Conservation (phyloP, 2,329 filamentous ascomycete species). For the Alternaria dauci region DNA sequence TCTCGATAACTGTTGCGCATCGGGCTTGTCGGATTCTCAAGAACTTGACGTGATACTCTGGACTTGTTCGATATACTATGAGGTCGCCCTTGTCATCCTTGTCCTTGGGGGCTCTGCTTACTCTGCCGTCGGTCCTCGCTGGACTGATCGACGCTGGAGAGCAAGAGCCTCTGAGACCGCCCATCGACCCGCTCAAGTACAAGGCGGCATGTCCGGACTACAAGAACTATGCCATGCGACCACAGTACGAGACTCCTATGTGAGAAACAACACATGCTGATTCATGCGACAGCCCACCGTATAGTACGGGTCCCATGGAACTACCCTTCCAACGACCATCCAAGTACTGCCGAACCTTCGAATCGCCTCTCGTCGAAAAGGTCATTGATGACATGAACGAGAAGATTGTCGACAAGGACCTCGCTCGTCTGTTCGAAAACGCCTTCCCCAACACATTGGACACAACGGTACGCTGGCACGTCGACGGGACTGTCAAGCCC, state of each 20-base stretch:
- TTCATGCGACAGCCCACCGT: slow-evolving; percentile 67
- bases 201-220: slow-evolving; percentile 71
- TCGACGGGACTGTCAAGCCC: slow-evolving; percentile 62
- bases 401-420: slow-evolving; percentile 82
- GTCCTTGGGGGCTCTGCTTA: slow-evolving; percentile 22
- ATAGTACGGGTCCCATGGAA: slow-evolving; percentile 78
- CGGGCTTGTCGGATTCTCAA: background rate
- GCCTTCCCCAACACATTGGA: slow-evolving; percentile 92
- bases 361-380: slow-evolving; percentile 83
- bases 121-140: slow-evolving; percentile 13
- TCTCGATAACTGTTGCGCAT: background rate
- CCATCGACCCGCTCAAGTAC: slow-evolving; percentile 47
- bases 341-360: slow-evolving; percentile 84
- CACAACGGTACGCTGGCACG: slow-evolving; percentile 89
- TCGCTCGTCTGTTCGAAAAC: slow-evolving; percentile 94
- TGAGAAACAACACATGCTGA: background rate
- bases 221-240: slow-evolving; percentile 64
- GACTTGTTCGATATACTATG: slow-evolving; percentile 20
- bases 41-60: background rate
- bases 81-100: slow-evolving; percentile 19
- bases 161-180: slow-evolving; percentile 42
- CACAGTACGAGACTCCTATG: slow-evolving; percentile 62
- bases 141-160: slow-evolving; percentile 22
- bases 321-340: slow-evolving; percentile 89
- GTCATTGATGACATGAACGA: slow-evolving; percentile 84